These are phyloP conservation scores for Madurella fahalii DNA, from an alignment of 2,329 filamentous ascomycete species.

Conservation along the genomic window DNA sequence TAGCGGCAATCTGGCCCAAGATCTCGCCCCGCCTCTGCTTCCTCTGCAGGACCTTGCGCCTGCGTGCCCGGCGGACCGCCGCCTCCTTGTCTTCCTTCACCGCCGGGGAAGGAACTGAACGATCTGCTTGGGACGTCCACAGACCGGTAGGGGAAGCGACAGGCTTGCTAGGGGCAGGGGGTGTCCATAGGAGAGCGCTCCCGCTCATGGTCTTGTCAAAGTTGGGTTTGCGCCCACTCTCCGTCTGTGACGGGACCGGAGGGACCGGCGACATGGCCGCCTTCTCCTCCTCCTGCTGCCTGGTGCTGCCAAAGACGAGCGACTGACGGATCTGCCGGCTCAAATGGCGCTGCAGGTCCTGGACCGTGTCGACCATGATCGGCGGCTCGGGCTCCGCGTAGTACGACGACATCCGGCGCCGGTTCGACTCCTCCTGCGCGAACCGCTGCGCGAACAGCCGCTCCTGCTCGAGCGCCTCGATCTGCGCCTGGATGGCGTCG, in stretches of 20 bases:
- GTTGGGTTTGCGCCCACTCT: background rate
- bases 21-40: constrained; percentile 24
- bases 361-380: constrained; percentile 10
- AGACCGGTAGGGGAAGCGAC: background rate
- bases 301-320: constrained; percentile 7
- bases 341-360: constrained; percentile 20
- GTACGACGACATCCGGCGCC: constrained; percentile 14
- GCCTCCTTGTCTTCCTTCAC: constrained; percentile 19
- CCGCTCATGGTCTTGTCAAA: background rate
- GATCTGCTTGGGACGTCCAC: background rate
- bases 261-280: background rate
- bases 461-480: constrained; percentile 33
- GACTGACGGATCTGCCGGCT: constrained; percentile 19
- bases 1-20: constrained; percentile 26
- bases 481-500: constrained; percentile 28
- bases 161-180: background rate
- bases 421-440: constrained; percentile 19
- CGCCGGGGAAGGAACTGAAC: background rate
- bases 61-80: constrained; percentile 5
- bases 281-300: background rate
- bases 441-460: constrained; percentile 27
- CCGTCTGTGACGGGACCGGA: background rate
- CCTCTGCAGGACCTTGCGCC: constrained; percentile 18
- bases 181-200: background rate
- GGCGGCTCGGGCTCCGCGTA: constrained; percentile 4